phyloP scores from a whole-genome alignment of 2,329 filamentous ascomycete species.

The Ophiocordyceps polyrhachis-furcata region DNA sequence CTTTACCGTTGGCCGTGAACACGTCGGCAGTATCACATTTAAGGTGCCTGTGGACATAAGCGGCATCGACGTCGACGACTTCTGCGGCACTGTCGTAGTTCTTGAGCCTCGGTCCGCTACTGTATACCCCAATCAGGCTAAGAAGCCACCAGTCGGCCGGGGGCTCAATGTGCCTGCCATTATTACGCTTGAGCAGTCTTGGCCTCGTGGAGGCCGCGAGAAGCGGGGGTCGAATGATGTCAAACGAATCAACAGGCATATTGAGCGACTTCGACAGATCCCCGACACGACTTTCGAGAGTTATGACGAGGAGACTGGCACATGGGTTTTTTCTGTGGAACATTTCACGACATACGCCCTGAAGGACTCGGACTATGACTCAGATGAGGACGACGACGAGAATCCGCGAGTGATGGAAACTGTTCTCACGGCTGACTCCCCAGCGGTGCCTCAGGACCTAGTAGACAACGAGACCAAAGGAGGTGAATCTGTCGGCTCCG shows the following conservation, averaged over 20 bases:
- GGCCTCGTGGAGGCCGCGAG: conserved; percentile 50
- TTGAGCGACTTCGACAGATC: conserved; percentile 64
- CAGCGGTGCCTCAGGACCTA: conserved; percentile 6
- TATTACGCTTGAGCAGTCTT: conserved; percentile 82
- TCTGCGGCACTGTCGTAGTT: conserved; percentile 58
- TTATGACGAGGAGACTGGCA: conserved; percentile 62
- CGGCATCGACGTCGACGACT: conserved; percentile 58
- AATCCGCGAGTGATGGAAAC: conserved; percentile 7
- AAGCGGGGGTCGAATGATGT: conserved; percentile 34
- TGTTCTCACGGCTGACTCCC: conserved; percentile 5
- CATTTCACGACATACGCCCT: conserved; percentile 94
- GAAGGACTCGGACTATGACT: conserved; percentile 56
- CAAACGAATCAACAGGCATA: conserved; percentile 59
- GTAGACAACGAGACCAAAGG: conserved; percentile 16
- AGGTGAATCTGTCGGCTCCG: conserved; percentile 41
- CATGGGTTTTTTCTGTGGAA: conserved; percentile 85
- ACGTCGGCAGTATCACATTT: conserved; percentile 69
- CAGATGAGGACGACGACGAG: conserved; percentile 33
- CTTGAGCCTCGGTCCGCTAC: conserved; percentile 66
- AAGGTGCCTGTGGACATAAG: conserved; percentile 68
- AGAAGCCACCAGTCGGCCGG: conserved; percentile 71
- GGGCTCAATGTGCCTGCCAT: conserved; percentile 82
- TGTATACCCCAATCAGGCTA: conserved; percentile 59
- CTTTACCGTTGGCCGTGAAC: conserved; percentile 67
- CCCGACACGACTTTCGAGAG: conserved; percentile 62